Evolutionary conservation across 495 filamentous ascomycete species (phyloP).

Genomic region (Penicillium chermesinum): DNA sequence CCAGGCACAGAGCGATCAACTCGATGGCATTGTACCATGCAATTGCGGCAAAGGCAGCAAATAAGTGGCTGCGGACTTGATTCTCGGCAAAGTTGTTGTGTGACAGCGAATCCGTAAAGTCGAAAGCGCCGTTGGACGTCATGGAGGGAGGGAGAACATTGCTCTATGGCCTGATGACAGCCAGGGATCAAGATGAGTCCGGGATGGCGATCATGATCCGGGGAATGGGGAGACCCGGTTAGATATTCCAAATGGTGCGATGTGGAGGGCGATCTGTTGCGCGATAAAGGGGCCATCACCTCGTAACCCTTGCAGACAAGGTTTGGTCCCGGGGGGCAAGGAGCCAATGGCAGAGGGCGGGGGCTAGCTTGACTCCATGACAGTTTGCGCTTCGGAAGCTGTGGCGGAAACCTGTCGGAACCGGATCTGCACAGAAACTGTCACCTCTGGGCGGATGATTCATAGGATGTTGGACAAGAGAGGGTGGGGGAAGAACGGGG

Average conservation of each 20-base stretch:
- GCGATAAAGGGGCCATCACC: too few relatives aligned
- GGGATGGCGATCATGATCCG: too few relatives aligned
- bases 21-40: constrained; percentile 48
- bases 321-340: neutral
- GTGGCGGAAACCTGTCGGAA: too few relatives aligned
- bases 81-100: neutral
- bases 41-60: constrained; percentile 34
- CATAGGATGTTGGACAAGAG: too few relatives aligned
- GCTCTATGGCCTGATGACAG: neutral
- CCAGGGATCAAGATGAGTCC: neutral
- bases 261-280: too few relatives aligned
- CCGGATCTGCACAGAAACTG: too few relatives aligned
- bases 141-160: constrained; percentile 7
- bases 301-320: too few relatives aligned
- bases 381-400: too few relatives aligned
- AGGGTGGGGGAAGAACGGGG: too few relatives aligned
- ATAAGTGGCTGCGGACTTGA: constrained; percentile 14
- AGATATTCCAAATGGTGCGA: too few relatives aligned
- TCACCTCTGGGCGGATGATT: too few relatives aligned
- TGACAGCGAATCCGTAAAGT: constrained; percentile 8
- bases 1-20: constrained; percentile 40
- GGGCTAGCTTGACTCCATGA: neutral
- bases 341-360: neutral
- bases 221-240: too few relatives aligned
- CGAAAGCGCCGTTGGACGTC: constrained; percentile 7